Conservation (phyloP, 2,329 filamentous ascomycete species). For the Podosphaera leucotricha region DNA sequence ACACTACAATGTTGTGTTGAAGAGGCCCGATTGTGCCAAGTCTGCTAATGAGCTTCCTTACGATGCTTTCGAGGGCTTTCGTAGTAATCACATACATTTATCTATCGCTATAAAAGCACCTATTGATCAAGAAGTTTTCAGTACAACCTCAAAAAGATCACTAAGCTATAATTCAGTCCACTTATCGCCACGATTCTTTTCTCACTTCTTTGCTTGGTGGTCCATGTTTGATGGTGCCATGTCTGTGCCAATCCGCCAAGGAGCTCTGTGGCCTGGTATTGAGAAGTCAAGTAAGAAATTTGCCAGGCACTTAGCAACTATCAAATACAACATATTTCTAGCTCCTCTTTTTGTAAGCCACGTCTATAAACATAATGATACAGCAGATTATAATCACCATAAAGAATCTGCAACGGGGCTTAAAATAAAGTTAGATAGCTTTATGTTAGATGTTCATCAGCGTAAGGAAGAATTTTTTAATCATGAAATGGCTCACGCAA, state of each 20-base stretch:
- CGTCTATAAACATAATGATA: constrained; percentile 96
- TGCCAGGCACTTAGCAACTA: constrained; percentile 84
- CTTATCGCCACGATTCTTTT: constrained; percentile 85
- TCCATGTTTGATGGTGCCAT: constrained; percentile 85
- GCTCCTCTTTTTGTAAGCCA: constrained; percentile 89
- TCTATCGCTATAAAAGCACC: constrained; percentile 82
- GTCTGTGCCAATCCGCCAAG: constrained; percentile 84
- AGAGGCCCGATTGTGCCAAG: constrained; percentile 52
- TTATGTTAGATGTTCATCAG: constrained; percentile 92
- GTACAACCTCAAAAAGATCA: constrained; percentile 49
- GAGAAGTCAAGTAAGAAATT: constrained; percentile 99
- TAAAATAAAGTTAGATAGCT: constrained; percentile 86
- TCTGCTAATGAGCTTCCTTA: constrained; percentile 34
- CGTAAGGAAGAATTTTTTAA: constrained; percentile 79
- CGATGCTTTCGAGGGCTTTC: constrained; percentile 89
- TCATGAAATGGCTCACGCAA: constrained; percentile 50
- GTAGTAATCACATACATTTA: constrained; percentile 88
- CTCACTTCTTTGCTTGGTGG: constrained; percentile 97
- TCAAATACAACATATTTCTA: constrained; percentile 87
- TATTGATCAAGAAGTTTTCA: constrained; percentile 63
- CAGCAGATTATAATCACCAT: constrained; percentile 57
- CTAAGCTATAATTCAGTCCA: constrained; percentile 93
- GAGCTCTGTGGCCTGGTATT: constrained; percentile 67
- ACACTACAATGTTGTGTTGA: constrained; percentile 77
- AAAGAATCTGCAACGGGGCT: constrained; percentile 82